A percentile compares a stretch with the other conserved stretches of the same genome.
Conservation (phyloP, 2,329 filamentous ascomycete species). For the Cadophora gregata region DNA sequence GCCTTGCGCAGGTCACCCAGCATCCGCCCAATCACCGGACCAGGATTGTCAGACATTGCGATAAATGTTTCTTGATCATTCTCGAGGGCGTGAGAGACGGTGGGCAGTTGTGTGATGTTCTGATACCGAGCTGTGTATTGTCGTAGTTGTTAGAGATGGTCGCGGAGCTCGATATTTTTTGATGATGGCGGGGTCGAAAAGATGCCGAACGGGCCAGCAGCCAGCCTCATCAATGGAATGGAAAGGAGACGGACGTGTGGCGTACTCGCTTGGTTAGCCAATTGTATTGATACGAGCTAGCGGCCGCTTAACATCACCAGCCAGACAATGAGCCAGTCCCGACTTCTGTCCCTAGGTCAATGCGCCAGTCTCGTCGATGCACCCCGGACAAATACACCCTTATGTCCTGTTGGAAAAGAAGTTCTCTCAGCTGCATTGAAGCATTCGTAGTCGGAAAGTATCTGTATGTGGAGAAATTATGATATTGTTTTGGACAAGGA, state of each 20-base stretch:
- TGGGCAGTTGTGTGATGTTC: neutral
- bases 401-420: neutral
- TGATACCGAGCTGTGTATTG: neutral
- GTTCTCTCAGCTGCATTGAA: too few species aligned
- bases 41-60: slow-evolving; percentile 26
- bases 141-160: neutral
- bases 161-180: slow-evolving; percentile 13
- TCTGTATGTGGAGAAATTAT: too few species aligned
- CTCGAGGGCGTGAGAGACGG: slow-evolving; percentile 6
- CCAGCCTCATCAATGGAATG: too few species aligned
- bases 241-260: too few species aligned
- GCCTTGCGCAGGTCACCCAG: slow-evolving; percentile 24
- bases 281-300: neutral
- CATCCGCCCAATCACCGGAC: slow-evolving; percentile 27
- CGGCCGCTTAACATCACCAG: neutral
- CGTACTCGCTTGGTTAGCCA: slow-evolving; percentile 29
- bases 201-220: neutral
- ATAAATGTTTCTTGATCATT: slow-evolving; percentile 21
- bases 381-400: too few species aligned
- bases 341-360: too few species aligned
- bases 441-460: too few species aligned
- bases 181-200: slow-evolving; percentile 7
- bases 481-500: too few species aligned
- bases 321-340: too few species aligned
- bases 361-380: too few species aligned